Conservation (phyloP, 169 alveolate genomes). For the Eimeria brunetti region DNA sequence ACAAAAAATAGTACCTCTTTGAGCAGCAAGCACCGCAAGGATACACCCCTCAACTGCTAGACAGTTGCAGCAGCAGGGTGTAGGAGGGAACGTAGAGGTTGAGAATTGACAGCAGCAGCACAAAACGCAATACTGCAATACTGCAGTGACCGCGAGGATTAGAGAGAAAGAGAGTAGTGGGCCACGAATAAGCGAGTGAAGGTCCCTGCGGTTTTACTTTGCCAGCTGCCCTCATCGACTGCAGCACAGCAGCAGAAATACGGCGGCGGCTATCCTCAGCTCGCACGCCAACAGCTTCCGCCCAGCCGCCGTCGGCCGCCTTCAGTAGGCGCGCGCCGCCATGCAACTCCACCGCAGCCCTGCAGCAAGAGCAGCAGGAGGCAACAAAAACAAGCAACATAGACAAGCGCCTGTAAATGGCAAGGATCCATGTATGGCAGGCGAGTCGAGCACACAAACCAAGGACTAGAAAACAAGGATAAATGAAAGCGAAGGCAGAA, state of each 20-base stretch:
- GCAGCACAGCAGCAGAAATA: constrained; percentile 49
- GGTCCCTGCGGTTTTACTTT: constrained; percentile 8
- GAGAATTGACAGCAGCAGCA: not conserved
- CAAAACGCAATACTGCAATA: not conserved
- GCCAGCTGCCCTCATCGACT: constrained; percentile 57
- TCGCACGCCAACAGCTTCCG: constrained; percentile 16
- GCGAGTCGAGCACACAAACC: not conserved
- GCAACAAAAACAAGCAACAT: too few species aligned
- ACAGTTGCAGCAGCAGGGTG: not conserved
- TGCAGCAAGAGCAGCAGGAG: not conserved
- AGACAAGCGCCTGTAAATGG: not conserved
- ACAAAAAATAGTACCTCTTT: not conserved
- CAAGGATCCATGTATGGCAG: not conserved
- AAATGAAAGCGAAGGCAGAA: not conserved
- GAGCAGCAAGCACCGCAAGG: not conserved
- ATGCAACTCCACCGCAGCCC: constrained; percentile 17
- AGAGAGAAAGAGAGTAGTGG: not conserved
- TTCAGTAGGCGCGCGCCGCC: constrained; percentile 54
- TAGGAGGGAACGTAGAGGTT: not conserved
- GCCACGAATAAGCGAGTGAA: not conserved
- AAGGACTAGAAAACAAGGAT: not conserved
- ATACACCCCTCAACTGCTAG: not conserved
- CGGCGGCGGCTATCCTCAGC: constrained; percentile 59
- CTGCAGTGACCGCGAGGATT: too few species aligned
- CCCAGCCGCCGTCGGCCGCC: constrained; percentile 44